Base-by-base conservation (phyloP, 2,329 filamentous ascomycete species). In the Fusarium sp. region DNA sequence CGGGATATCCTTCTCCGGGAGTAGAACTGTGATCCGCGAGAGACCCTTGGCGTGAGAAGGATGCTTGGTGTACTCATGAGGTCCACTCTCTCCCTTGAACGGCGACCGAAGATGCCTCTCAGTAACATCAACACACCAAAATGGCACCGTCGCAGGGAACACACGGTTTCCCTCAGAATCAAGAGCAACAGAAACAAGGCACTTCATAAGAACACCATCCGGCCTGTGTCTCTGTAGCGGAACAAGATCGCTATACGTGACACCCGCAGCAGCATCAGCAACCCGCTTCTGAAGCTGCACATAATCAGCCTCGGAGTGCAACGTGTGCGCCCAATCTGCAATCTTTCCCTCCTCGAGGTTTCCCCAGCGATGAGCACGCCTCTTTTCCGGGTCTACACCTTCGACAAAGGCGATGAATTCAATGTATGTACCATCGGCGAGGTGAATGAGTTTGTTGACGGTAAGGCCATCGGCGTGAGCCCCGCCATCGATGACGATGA, bases 111-210 rank as follows among this genome's bases (percentile, higher is more conserved):
- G 78, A n/a, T 82, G 74, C 8, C 92, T 81, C 3, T 86, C 82
- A 2, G 91, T 93, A 14, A 89, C 81, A 78, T 94, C 92, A 56
- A 93, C 85, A 76, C 90, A 92, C 85, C 88, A 93, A 75, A 93
- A 93, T 0, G 92, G 92, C 13, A 91, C 77, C 16, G 82, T 82
- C 0, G 91, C 90, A 1, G 88, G 82, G 10, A 83, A 81, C 1
- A 84, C 72, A 1, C 74, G 71, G 3, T 66, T 52, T 6, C 76
- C 75, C 1, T 68, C 58, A 0, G 68, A 69, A 37, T 70, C 79
- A 14, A 82, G 82, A 0, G 83, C 80, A 1, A 86, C 85, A 20
- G 89, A 88, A 27, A 91, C 87, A 27, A 87, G 85, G 91, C 92
- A 94, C 68, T 88, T 84, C 34, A 93, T 80, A 35, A 88, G 85